Conservation (phyloP, 371 early-diverging fungal genomes). For the Lichtheimia ramosa region DNA sequence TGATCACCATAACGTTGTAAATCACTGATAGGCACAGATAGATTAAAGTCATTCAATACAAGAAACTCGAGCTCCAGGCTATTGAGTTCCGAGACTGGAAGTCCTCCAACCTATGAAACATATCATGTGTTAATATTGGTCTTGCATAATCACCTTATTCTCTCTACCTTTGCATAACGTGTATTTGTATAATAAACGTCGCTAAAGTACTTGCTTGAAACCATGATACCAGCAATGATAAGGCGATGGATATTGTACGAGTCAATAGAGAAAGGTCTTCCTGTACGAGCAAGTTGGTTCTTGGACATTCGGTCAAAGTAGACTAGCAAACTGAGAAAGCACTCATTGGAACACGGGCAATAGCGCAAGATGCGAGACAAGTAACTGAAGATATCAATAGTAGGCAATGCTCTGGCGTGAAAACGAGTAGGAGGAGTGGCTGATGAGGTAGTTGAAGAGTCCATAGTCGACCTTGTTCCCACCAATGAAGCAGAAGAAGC, state of each 20-base stretch:
- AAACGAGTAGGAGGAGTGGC: slow-evolving; percentile 51
- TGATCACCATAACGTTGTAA: slow-evolving; percentile 53
- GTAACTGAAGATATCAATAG: slow-evolving; percentile 75
- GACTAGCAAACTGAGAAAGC: slow-evolving; percentile 72
- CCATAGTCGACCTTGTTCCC: slow-evolving; percentile 12
- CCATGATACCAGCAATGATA: slow-evolving; percentile 68
- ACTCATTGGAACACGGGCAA: slow-evolving; percentile 80
- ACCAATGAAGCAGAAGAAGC: slow-evolving; percentile 18
- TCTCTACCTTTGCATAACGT: slow-evolving; percentile 64
- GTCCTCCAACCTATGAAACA: slow-evolving; percentile 63
- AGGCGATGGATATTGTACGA: slow-evolving; percentile 80
- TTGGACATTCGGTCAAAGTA: slow-evolving; percentile 77
- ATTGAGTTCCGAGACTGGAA: slow-evolving; percentile 80
- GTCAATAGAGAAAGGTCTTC: slow-evolving; percentile 51
- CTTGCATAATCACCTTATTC: background rate
- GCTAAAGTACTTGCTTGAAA: slow-evolving; percentile 72
- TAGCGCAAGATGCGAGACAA: slow-evolving; percentile 75
- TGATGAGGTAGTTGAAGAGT: slow-evolving; percentile 9
- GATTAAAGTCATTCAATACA: slow-evolving; percentile 64
- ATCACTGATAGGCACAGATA: slow-evolving; percentile 48
- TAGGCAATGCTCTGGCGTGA: slow-evolving; percentile 81
- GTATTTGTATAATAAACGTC: slow-evolving; percentile 85
- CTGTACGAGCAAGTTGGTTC: slow-evolving; percentile 40
- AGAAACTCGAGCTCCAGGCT: slow-evolving; percentile 77
- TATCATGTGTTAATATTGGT: background rate